Conservation (phyloP, 2,329 filamentous ascomycete species). For the Immersiporthe knoxdaviesiana region DNA sequence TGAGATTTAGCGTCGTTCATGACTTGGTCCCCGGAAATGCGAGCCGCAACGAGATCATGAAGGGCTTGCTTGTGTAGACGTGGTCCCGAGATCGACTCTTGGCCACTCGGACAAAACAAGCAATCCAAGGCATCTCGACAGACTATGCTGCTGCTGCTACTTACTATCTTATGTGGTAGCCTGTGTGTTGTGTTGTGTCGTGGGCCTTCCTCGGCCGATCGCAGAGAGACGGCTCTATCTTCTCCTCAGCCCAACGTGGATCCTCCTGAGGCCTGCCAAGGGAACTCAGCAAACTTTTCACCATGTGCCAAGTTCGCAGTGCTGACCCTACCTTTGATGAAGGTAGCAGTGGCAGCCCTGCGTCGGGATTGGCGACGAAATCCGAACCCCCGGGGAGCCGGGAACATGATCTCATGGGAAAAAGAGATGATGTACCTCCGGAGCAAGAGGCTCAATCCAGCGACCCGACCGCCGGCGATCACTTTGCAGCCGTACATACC, state of each 20-base stretch:
- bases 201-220: slow-evolving; percentile 14
- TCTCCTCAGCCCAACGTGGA: slow-evolving; percentile 2
- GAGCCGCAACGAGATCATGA: neutral
- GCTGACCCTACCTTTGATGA: slow-evolving; percentile 11
- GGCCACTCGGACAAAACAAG: neutral
- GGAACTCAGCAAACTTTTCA: slow-evolving; percentile 1
- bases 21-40: slow-evolving; percentile 2
- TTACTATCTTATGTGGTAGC: slow-evolving; percentile 2
- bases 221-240: neutral
- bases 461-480: neutral
- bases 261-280: slow-evolving; percentile 10
- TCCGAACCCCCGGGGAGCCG: neutral
- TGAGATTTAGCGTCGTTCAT: neutral
- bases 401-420: slow-evolving; percentile 12
- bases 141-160: neutral
- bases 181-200: neutral
- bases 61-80: neutral
- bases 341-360: slow-evolving; percentile 1
- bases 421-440: slow-evolving; percentile 9
- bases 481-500: neutral
- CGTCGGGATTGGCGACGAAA: neutral
- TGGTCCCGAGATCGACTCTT: neutral
- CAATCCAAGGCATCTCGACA: neutral
- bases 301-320: slow-evolving; percentile 8
- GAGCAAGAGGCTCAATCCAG: slow-evolving; percentile 23